Evolutionary conservation across 495 filamentous ascomycete species (phyloP).

Genomic region (Hypoxylon trugodes): DNA sequence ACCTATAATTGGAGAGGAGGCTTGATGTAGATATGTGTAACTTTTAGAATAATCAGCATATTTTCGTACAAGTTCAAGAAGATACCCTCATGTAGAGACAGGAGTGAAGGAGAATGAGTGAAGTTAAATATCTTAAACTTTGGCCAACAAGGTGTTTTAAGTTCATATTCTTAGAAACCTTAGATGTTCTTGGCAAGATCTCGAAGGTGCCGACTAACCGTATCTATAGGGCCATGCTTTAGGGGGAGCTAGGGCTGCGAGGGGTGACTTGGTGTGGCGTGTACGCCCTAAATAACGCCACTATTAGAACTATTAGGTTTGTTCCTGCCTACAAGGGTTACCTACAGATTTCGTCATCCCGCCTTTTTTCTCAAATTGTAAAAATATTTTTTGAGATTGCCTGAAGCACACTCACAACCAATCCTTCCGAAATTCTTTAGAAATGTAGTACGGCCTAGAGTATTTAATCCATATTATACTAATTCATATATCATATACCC

Average conservation of each 20-base stretch:
- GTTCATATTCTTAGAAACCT: too few relatives aligned
- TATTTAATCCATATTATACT: too few relatives aligned
- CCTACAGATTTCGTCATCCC: constrained; percentile 12
- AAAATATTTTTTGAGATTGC: constrained; percentile 9
- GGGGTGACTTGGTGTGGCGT: too few relatives aligned
- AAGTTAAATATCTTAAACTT: too few relatives aligned
- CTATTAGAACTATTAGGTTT: not conserved
- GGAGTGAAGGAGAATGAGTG: not conserved
- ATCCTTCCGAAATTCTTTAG: not conserved
- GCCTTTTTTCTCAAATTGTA: not conserved
- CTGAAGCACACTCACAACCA: not conserved
- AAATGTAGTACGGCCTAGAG: not conserved
- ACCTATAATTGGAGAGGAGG: constrained; percentile 1
- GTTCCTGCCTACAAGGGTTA: not conserved
- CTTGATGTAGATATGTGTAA: constrained; percentile 11
- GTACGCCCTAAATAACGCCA: not conserved
- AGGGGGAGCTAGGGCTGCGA: too few relatives aligned
- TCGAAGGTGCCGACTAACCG: too few relatives aligned
- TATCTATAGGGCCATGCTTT: too few relatives aligned
- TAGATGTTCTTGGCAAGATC: too few relatives aligned
- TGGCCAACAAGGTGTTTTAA: too few relatives aligned
- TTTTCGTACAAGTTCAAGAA: too few relatives aligned
- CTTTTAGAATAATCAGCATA: constrained; percentile 2
- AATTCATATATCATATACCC: too few relatives aligned
- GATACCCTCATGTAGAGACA: too few relatives aligned